phyloP scores from a whole-genome alignment of 2,329 filamentous ascomycete species.

The Macrophomina pseudophaseolina region DNA sequence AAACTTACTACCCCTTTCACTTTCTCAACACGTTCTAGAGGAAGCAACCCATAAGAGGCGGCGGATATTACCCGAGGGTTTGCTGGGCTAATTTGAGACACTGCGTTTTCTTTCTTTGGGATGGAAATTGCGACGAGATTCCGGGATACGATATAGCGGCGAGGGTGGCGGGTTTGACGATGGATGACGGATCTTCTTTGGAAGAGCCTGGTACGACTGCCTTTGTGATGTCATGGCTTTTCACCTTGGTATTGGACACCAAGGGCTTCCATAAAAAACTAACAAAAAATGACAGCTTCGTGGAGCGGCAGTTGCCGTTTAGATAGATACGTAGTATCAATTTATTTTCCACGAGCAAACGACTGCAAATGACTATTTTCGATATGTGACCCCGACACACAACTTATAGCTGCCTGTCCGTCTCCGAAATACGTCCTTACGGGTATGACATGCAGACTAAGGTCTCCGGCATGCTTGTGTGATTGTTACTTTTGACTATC shows the following conservation, averaged over 20 bases:
- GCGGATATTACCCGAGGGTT: constrained; percentile 4
- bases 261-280: constrained; percentile 1
- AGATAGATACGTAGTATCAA: constrained; percentile 22
- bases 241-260: constrained; percentile 1
- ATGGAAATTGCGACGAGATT: constrained; percentile 22
- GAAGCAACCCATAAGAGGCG: constrained; percentile 16
- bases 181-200: constrained; percentile 18
- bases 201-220: constrained; percentile 25
- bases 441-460: no score
- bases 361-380: no score
- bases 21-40: constrained; percentile 22
- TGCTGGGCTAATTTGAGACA: constrained; percentile 25
- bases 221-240: constrained; percentile 25
- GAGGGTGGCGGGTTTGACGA: constrained; percentile 19
- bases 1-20: constrained; percentile 26
- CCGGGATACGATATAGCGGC: constrained; percentile 15
- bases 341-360: constrained; percentile 5
- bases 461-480: no score
- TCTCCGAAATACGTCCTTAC: no score
- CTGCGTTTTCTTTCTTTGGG: constrained; percentile 12
- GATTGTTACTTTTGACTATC: neutral
- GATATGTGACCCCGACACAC: no score
- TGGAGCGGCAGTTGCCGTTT: neutral
- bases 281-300: constrained; percentile 7
- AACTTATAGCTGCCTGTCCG: no score